Evolutionary conservation across 345 rosid genomes (phyloP).

Genomic region (Trapa incisa): DNA sequence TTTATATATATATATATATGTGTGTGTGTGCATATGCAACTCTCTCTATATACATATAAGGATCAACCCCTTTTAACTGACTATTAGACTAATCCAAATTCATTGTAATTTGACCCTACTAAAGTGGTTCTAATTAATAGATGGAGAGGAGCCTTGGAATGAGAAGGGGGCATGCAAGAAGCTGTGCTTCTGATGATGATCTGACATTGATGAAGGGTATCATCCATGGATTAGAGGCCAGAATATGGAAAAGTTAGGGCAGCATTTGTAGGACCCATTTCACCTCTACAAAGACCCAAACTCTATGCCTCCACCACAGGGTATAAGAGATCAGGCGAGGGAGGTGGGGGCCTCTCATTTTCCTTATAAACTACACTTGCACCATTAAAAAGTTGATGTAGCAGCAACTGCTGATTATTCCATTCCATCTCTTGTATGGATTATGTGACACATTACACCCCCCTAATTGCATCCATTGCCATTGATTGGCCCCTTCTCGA

Average conservation of each 20-base stretch:
- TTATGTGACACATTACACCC: background rate
- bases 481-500: too few relatives aligned
- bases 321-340: background rate
- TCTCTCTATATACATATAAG: too few relatives aligned
- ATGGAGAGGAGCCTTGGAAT: too few relatives aligned
- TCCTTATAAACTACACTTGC: background rate
- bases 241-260: background rate
- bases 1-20: too few relatives aligned
- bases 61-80: too few relatives aligned
- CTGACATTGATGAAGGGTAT: background rate
- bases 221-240: background rate
- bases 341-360: constrained; percentile 1
- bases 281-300: background rate
- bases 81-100: too few relatives aligned
- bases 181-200: too few relatives aligned
- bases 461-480: background rate
- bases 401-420: background rate
- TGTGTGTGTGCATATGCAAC: too few relatives aligned
- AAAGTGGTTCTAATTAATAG: too few relatives aligned
- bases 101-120: too few relatives aligned
- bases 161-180: too few relatives aligned
- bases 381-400: background rate
- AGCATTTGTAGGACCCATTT: constrained; percentile 1
- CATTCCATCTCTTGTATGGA: background rate
- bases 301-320: constrained; percentile 9